Conservation (phyloP, 2,329 filamentous ascomycete species). For the Penicillium oxalicum region DNA sequence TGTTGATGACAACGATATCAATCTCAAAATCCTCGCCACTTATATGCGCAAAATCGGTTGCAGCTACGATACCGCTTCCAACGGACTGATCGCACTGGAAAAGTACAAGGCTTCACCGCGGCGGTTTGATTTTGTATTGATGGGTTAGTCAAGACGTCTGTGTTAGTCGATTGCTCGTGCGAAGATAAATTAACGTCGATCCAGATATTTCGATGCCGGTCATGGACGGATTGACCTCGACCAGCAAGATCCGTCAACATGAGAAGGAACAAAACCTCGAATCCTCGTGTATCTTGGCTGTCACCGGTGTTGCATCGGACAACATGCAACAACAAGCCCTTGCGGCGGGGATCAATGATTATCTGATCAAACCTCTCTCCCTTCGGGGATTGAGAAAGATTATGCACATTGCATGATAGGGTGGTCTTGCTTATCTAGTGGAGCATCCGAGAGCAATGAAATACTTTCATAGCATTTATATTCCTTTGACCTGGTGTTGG, state of each 20-base stretch:
- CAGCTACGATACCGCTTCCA: constrained; percentile 32
- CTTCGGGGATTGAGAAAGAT: constrained; percentile 28
- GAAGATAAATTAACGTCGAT: neutral
- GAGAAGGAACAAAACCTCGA: constrained; percentile 24
- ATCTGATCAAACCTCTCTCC: constrained; percentile 29
- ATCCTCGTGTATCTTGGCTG: constrained; percentile 26
- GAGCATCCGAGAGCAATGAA: neutral
- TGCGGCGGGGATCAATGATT: constrained; percentile 27
- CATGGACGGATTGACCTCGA: constrained; percentile 41
- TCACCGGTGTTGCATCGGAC: constrained; percentile 29
- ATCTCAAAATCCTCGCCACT: constrained; percentile 35
- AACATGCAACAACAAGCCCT: constrained; percentile 28
- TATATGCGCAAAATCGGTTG: constrained; percentile 36
- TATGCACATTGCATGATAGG: constrained; percentile 21
- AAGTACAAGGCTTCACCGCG: constrained; percentile 25
- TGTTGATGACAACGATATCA: constrained; percentile 41
- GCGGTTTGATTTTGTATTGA: constrained; percentile 33
- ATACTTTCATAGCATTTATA: neutral
- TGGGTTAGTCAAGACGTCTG: constrained; percentile 20
- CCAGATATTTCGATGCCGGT: constrained; percentile 42
- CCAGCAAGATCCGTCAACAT: constrained; percentile 35
- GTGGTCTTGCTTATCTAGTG: neutral
- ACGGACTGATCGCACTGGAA: constrained; percentile 37
- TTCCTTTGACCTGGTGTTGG: neutral
- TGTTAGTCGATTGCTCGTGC: neutral